Conservation (phyloP, 345 rosid species). For the Citropsis articulata region DNA sequence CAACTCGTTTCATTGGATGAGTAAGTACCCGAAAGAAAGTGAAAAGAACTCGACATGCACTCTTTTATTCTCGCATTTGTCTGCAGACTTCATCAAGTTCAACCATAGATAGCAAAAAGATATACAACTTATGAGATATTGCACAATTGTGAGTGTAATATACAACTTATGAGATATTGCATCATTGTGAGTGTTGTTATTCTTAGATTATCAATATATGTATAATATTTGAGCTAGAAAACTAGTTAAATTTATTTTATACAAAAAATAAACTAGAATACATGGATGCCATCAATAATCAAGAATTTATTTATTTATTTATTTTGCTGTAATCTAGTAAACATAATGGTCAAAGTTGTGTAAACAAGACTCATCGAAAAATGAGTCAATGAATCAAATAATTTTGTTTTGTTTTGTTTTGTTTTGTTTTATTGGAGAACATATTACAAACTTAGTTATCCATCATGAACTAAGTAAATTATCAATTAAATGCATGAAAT, state of each 20-base stretch:
- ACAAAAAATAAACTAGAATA: not conserved
- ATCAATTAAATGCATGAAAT: not conserved
- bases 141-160: no score
- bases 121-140: no score
- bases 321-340: not conserved
- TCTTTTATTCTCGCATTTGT: no score
- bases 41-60: no score
- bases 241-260: not conserved
- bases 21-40: no score
- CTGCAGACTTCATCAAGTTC: no score
- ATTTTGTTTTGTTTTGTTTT: not conserved
- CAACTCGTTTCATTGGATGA: no score
- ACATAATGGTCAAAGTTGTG: not conserved
- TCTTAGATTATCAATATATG: no score
- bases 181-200: no score
- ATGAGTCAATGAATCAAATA: not conserved
- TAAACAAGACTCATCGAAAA: not conserved
- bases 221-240: not conserved
- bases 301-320: not conserved
- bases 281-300: not conserved
- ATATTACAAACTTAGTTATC: not conserved
- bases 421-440: not conserved
- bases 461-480: not conserved
- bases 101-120: no score
- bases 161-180: no score